phyloP scores from a whole-genome alignment of 345 rosid genomes.

The Eucalyptus leucophloia region DNA sequence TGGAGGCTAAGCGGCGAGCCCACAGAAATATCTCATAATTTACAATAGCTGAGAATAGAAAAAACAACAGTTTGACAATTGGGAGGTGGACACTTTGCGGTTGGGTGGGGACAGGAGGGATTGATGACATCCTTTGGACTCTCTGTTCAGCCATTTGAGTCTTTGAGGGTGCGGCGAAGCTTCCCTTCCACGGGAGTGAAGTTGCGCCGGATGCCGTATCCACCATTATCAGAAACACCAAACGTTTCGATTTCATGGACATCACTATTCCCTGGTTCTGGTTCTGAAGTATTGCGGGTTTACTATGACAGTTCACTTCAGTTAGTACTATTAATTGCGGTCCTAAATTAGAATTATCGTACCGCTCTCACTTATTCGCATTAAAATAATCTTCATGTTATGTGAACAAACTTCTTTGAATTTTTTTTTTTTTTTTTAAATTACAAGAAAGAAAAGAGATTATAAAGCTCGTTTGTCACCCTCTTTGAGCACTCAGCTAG shows the following conservation, averaged over 20 bases:
- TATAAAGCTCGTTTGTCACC: rapidly evolving
- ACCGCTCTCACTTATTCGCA: background rate
- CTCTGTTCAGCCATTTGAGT: background rate
- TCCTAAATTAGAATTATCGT: background rate
- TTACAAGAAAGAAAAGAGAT: too few relatives aligned
- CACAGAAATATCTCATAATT: background rate
- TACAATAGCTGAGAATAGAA: too few relatives aligned
- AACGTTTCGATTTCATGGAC: background rate
- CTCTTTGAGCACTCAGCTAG: background rate
- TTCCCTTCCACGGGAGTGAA: background rate
- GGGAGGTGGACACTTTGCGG: background rate
- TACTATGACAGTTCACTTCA: background rate
- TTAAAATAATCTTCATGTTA: rapidly evolving
- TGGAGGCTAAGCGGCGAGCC: background rate
- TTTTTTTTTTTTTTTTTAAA: too few relatives aligned
- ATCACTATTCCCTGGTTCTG: background rate
- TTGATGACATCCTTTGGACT: background rate
- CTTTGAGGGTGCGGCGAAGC: background rate
- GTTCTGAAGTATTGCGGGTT: background rate
- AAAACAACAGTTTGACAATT: background rate
- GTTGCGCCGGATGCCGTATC: background rate
- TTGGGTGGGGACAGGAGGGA: background rate
- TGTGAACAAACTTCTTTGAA: background rate
- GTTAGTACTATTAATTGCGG: background rate
- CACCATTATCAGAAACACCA: background rate